Percentiles rank a stretch among this genome's conserved stretches.
Conservation (phyloP, 352 stramenopile genomes). For the Phytophthora pinifolia region DNA sequence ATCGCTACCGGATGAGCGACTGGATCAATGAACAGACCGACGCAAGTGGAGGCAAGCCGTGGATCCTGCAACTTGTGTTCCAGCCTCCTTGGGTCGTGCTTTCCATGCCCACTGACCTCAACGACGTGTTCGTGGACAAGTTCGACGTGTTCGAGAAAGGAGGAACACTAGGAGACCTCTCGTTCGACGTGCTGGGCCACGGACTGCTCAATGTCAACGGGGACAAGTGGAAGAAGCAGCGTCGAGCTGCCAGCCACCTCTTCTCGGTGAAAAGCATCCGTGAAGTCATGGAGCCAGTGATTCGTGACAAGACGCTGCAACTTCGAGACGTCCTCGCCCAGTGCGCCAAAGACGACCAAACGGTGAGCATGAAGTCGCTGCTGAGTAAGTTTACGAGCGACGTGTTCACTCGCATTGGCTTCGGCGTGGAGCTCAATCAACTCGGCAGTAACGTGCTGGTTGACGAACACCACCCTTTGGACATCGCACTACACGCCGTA, state of each 20-base stretch:
- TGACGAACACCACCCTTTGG: conserved; percentile 22
- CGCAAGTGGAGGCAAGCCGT: conserved; percentile 30
- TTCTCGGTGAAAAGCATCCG: conserved; percentile 40
- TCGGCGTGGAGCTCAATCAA: conserved; percentile 52
- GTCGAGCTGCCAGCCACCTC: conserved; percentile 70
- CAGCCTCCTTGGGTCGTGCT: conserved; percentile 36
- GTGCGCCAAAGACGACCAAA: background rate
- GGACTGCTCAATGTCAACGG: conserved; percentile 50
- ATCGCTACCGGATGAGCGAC: conserved; percentile 40
- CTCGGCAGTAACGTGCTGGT: conserved; percentile 22
- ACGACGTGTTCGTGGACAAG: conserved; percentile 30
- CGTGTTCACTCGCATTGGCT: conserved; percentile 65
- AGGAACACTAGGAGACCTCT: conserved; percentile 17
- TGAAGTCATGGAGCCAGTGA: conserved; percentile 25
- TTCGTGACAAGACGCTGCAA: conserved; percentile 26
- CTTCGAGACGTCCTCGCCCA: conserved; percentile 27
- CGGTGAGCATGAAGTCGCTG: conserved; percentile 34
- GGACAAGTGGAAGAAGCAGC: conserved; percentile 39
- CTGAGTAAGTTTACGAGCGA: conserved; percentile 63
- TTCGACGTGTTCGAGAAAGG: conserved; percentile 52
- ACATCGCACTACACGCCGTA: conserved; percentile 42
- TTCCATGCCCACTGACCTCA: conserved; percentile 21
- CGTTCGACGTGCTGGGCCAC: conserved; percentile 42
- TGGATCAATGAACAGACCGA: conserved; percentile 48
- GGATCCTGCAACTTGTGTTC: conserved; percentile 35